Evolutionary conservation across 1,139 yeast genomes (phyloP).

Genomic region (Wickerhamiella infanticola): DNA sequence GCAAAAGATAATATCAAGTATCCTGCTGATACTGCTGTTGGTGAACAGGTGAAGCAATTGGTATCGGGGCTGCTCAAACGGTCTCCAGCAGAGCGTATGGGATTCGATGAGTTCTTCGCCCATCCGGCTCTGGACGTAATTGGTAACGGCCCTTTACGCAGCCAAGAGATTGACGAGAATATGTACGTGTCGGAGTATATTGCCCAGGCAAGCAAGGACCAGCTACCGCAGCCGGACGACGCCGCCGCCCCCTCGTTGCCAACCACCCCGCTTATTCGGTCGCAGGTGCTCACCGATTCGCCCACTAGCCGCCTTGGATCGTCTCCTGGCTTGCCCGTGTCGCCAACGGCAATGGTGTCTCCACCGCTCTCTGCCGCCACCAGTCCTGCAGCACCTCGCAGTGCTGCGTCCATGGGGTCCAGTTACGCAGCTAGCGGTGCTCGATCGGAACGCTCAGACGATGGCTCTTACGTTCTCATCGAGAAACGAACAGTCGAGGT

Average conservation of each 20-base stretch:
- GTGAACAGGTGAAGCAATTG: constrained; percentile 49
- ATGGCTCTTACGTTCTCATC: constrained; percentile 55
- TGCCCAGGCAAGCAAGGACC: constrained; percentile 14
- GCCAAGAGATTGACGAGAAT: constrained; percentile 44
- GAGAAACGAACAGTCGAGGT: constrained; percentile 92
- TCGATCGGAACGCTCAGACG: neutral
- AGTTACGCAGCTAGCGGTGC: neutral
- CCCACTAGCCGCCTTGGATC: neutral
- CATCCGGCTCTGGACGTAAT: constrained; percentile 34
- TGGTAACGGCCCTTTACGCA: constrained; percentile 43
- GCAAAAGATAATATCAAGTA: constrained; percentile 64
- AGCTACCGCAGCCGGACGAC: neutral
- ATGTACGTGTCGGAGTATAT: constrained; percentile 72
- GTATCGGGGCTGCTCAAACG: constrained; percentile 65
- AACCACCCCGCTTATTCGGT: neutral
- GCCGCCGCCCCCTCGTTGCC: neutral
- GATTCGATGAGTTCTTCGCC: constrained; percentile 72
- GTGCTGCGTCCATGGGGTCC: neutral
- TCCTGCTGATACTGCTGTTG: constrained; percentile 36
- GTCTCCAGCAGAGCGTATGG: constrained; percentile 75
- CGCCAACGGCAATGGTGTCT: constrained; percentile 3
- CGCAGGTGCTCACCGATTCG: neutral
- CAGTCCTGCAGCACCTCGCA: neutral
- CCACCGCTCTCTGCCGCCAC: constrained; percentile 1
- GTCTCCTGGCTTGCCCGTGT: neutral